phyloP scores from a whole-genome alignment of 495 filamentous ascomycete species.

The Aspergillus sparsus region DNA sequence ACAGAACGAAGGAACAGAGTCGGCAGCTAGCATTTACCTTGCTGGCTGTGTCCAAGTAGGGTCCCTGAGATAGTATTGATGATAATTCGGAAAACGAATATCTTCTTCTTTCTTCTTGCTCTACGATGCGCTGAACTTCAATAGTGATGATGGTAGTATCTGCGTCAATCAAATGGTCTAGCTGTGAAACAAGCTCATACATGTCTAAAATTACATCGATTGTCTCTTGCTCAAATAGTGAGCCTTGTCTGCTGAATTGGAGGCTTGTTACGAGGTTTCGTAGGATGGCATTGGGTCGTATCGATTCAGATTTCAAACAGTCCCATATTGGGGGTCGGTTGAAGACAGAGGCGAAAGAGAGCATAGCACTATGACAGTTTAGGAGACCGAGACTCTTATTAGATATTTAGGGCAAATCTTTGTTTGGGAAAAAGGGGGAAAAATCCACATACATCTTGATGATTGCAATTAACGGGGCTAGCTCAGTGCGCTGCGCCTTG shows the following conservation, averaged over 20 bases:
- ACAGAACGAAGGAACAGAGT: background rate
- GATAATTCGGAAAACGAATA: background rate
- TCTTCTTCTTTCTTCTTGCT: background rate
- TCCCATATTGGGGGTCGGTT: background rate
- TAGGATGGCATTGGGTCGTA: constrained; percentile 3
- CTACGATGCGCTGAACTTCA: background rate
- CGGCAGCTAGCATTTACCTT: background rate
- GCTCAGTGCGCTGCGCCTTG: background rate
- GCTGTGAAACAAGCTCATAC: background rate
- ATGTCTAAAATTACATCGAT: background rate
- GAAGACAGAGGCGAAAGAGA: background rate
- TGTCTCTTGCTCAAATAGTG: background rate
- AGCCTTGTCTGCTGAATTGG: background rate
- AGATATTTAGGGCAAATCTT: background rate
- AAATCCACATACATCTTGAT: constrained; percentile 3
- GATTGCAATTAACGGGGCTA: background rate
- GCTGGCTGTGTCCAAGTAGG: background rate
- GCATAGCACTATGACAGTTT: background rate
- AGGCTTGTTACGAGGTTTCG: background rate
- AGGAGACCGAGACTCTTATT: background rate
- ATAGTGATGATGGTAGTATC: background rate
- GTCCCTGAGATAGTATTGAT: background rate
- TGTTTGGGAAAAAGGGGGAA: background rate
- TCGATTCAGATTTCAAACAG: background rate
- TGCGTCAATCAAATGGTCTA: background rate